Evolutionary conservation across 805 yeast species (phyloP), one percentile per base, ranked within the genome.

Genomic region (Cyberlindnera xylosilytica): DNA sequence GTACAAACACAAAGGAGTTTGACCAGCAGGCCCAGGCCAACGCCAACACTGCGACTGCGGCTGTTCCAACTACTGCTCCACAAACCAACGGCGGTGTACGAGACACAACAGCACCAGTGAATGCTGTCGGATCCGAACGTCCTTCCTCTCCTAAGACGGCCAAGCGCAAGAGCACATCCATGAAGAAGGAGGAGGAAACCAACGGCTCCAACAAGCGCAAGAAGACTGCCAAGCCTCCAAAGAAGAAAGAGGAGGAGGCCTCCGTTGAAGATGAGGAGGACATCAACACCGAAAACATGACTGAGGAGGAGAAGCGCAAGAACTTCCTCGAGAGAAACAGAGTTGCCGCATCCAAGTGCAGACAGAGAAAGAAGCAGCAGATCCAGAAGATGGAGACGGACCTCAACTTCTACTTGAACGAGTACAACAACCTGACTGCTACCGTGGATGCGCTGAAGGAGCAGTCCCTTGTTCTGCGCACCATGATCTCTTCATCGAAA

Each of bases 281-380:
- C n/a, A 23, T 22, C 15, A 47, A 49, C 30, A 47, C 39, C 3
- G 44, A 41, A 9, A 44, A 41, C 26, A 20, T 76, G 76, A 43
- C 86, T 65, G 62, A 86, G 69, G 96, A 87, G 64, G 76, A 83
- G 65, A 88, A 86, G 57, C 76, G 90, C 49, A 79, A 73, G 60
- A 82, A 71, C 58, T 91, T 79, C 56, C 64, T 93, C 50, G 99
- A 93, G 60, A 73, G 98, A 49, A 93, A 93, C 63, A 74, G 99
- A 44, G 79, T 93, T 9, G 99, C 99, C 0, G 99, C 99, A 0
- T 80, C 93, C 19, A 90, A 89, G 60, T 93, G 98, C 69, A 78
- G 99, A 46, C 95, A 87, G 64, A 77, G 97, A 44, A 93, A 93
- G 71, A 93, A 93, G 68, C 88, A 87, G 60, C 83, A 84, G 71